Conservation (phyloP, 495 filamentous ascomycete species). For the Rhizodiscina lignyota region DNA sequence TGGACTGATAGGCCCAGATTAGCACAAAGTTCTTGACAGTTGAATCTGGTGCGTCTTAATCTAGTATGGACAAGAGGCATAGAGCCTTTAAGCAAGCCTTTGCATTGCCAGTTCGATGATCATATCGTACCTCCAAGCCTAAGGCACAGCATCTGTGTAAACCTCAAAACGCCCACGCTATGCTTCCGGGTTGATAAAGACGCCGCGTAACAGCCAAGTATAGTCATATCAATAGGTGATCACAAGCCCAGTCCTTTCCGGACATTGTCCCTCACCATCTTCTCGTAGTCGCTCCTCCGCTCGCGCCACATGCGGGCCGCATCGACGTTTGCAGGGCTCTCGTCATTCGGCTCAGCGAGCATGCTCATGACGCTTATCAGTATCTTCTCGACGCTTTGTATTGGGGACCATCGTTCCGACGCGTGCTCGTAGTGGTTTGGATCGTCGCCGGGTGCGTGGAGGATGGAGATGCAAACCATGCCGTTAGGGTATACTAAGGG, state of each 20-base stretch:
- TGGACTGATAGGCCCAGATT: too few relatives aligned
- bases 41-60: too few relatives aligned
- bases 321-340: conserved; percentile 95
- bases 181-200: too few relatives aligned
- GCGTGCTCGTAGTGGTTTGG: conserved; percentile 98
- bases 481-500: conserved; percentile 72
- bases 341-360: conserved; percentile 96
- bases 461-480: conserved; percentile 90
- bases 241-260: conserved; percentile 41
- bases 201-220: too few relatives aligned
- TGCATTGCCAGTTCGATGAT: too few relatives aligned
- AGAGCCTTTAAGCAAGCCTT: too few relatives aligned
- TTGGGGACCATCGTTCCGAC: conserved; percentile 86
- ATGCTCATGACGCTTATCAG: conserved; percentile 96
- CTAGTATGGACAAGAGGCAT: too few relatives aligned
- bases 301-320: conserved; percentile 99
- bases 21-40: too few relatives aligned
- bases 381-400: conserved; percentile 97
- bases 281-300: conserved; percentile 66
- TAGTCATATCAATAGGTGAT: too few relatives aligned
- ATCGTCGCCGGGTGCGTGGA: conserved; percentile 96
- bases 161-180: too few relatives aligned
- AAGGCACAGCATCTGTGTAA: too few relatives aligned
- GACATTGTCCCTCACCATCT: conserved; percentile 67
- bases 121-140: too few relatives aligned